These are phyloP conservation scores for Mycena epipterygia DNA, from an alignment of 768 basidiomycete genomes.

Conservation along the genomic window DNA sequence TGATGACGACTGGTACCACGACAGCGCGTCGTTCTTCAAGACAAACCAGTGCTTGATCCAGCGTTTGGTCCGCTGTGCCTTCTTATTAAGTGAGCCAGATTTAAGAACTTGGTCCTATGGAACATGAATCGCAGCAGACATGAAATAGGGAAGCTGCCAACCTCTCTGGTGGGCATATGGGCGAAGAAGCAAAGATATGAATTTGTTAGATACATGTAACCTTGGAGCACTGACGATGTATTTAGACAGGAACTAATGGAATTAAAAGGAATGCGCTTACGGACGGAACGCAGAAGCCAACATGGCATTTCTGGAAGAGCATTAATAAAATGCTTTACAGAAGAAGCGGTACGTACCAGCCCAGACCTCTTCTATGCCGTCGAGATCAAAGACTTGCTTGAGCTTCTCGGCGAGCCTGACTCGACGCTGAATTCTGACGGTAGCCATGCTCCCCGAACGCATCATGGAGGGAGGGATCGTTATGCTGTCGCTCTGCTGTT, in stretches of 20 bases:
- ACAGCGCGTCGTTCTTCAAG: constrained; percentile 94
- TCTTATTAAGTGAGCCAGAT: constrained; percentile 91
- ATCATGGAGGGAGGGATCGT: constrained; percentile 40
- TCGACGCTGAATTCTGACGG: constrained; percentile 77
- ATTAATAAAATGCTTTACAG: constrained; percentile 16
- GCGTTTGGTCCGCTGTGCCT: constrained; percentile 88
- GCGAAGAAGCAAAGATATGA: constrained; percentile 97
- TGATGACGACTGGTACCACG: constrained; percentile 96
- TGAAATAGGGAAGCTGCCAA: constrained; percentile 47
- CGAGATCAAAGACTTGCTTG: constrained; percentile 87
- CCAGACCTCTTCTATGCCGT: constrained; percentile 86
- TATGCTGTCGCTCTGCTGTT: constrained; percentile 21
- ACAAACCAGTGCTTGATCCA: constrained; percentile 98
- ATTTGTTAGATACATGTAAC: constrained; percentile 97
- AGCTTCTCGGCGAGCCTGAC: constrained; percentile 88
- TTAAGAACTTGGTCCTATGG: constrained; percentile 91
- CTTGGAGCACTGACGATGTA: constrained; percentile 81
- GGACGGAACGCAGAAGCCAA: constrained; percentile 90
- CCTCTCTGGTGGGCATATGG: constrained; percentile 92
- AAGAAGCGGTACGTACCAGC: constrained; percentile 66
- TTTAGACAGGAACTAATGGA: constrained; percentile 8
- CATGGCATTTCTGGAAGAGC: constrained; percentile 85
- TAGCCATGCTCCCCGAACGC: constrained; percentile 76
- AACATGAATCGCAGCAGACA: constrained; percentile 23
- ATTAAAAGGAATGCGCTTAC: constrained; percentile 68